A percentile compares a stretch with the other conserved stretches of the same genome.
These are phyloP conservation scores for Penicillium coprophilum DNA, from an alignment of 495 filamentous ascomycete genomes.

Conservation along the genomic window DNA sequence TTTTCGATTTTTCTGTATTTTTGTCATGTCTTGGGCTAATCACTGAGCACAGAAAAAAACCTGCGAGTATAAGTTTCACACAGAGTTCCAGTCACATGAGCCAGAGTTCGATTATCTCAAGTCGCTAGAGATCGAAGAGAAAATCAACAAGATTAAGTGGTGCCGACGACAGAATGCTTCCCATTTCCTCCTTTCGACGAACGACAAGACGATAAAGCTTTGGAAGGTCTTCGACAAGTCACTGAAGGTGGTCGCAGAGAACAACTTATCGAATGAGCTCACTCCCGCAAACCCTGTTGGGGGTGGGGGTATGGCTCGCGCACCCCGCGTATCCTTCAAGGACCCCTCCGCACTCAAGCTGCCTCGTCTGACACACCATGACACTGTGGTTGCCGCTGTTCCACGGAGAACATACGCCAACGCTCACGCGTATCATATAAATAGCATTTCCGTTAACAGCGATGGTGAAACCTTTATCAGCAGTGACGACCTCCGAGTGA, in stretches of 20 bases:
- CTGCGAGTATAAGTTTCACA: conserved; percentile 99
- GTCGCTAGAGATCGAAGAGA: conserved; percentile 98
- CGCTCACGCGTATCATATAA: conserved; percentile 98
- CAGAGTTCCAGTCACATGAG: conserved; percentile 98
- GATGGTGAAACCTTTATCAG: conserved; percentile 99
- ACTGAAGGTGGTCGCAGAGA: conserved; percentile 96
- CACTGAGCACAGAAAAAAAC: conserved; percentile 83
- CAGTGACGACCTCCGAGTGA: conserved; percentile 95
- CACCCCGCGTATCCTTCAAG: conserved; percentile 72
- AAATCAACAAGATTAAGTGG: conserved; percentile 99
- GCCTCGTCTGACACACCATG: conserved; percentile 93
- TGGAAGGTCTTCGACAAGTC: conserved; percentile 99
- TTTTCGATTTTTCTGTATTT: conserved; percentile 11
- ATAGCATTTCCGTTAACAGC: conserved; percentile 99
- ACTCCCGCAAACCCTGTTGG: conserved; percentile 73
- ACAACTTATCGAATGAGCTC: conserved; percentile 93
- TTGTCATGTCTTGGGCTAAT: conserved; percentile 14
- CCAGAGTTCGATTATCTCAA: conserved; percentile 99
- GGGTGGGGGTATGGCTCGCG: conserved; percentile 71
- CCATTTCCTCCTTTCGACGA: conserved; percentile 96
- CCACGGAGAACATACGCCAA: conserved; percentile 96
- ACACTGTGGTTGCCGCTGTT: conserved; percentile 96
- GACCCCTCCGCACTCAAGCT: conserved; percentile 82
- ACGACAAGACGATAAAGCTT: conserved; percentile 99
- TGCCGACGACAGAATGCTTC: conserved; percentile 96